Percentiles rank a stretch among this genome's conserved stretches.
Evolutionary conservation across 768 basidiomycete species (phyloP).

Genomic region (Glaciozyma antarctica): DNA sequence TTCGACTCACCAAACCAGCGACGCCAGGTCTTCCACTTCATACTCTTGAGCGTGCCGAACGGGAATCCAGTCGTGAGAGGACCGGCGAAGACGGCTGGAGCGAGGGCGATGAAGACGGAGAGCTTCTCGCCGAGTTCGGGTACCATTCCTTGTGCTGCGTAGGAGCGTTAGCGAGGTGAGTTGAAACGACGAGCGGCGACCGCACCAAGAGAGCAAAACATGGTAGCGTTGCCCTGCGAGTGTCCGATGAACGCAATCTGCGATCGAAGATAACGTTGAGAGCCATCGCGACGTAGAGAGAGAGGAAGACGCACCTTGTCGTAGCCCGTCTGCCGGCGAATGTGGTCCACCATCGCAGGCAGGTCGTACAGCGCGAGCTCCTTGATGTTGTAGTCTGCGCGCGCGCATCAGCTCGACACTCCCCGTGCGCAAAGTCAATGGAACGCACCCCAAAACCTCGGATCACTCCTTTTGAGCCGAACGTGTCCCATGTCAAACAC

Average conservation of each 20-base stretch:
- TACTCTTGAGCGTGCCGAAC: conserved; percentile 43
- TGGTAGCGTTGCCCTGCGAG: conserved; percentile 48
- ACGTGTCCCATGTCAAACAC: conserved; percentile 48
- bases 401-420: not conserved
- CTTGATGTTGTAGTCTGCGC: conserved; percentile 46
- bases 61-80: conserved; percentile 47
- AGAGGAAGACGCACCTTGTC: conserved; percentile 38
- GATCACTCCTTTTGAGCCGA: conserved; percentile 42
- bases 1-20: conserved; percentile 41
- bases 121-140: conserved; percentile 45
- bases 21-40: conserved; percentile 47
- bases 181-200: too few relatives aligned
- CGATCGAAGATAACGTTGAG: not conserved
- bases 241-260: conserved; percentile 49
- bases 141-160: conserved; percentile 43
- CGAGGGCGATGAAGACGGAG: conserved; percentile 46
- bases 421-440: not conserved
- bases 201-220: conserved; percentile 45
- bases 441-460: conserved; percentile 46
- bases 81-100: conserved; percentile 48
- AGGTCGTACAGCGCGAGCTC: conserved; percentile 48
- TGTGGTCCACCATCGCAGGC: conserved; percentile 47
- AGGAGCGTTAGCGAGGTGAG: not conserved
- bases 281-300: not conserved
- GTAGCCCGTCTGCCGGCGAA: conserved; percentile 44